Percentiles rank a stretch among this genome's conserved stretches.
phyloP scores from a whole-genome alignment of 495 filamentous ascomycete genomes.

The Tuber borchii region DNA sequence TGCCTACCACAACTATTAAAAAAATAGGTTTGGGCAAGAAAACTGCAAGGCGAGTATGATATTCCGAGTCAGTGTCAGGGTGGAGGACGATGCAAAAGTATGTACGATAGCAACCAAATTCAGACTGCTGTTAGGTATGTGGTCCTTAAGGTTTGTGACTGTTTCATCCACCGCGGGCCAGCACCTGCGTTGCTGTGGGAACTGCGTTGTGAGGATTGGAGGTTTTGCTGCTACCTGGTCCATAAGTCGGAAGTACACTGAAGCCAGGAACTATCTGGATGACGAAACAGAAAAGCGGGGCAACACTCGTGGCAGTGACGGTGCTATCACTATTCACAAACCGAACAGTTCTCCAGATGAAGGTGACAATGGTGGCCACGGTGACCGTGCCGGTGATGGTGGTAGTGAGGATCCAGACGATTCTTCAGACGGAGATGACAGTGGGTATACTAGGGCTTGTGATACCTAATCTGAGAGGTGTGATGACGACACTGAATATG shows the following conservation, averaged over 20 bases:
- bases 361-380: background rate
- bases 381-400: background rate
- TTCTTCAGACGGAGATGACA: too few species aligned
- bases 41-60: too few species aligned
- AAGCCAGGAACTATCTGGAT: background rate
- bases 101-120: too few species aligned
- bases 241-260: background rate
- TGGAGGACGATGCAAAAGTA: too few species aligned
- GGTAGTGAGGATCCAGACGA: background rate
- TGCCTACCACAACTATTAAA: too few species aligned
- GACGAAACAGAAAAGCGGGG: background rate
- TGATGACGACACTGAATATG: conserved; percentile 1
- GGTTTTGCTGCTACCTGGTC: background rate
- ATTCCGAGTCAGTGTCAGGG: too few species aligned
- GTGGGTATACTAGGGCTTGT: conserved; percentile 28
- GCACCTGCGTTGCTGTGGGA: too few species aligned
- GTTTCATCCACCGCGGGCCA: too few species aligned
- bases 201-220: too few species aligned
- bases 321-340: background rate
- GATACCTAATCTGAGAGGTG: conserved; percentile 21
- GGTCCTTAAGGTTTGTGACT: too few species aligned
- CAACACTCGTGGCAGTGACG: background rate
- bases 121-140: too few species aligned
- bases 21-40: too few species aligned
- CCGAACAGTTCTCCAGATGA: background rate